Evolutionary conservation across 2,329 filamentous ascomycete species (phyloP), one percentile per base, ranked within the genome.

Genomic region (Colletotrichum zoysiae): DNA sequence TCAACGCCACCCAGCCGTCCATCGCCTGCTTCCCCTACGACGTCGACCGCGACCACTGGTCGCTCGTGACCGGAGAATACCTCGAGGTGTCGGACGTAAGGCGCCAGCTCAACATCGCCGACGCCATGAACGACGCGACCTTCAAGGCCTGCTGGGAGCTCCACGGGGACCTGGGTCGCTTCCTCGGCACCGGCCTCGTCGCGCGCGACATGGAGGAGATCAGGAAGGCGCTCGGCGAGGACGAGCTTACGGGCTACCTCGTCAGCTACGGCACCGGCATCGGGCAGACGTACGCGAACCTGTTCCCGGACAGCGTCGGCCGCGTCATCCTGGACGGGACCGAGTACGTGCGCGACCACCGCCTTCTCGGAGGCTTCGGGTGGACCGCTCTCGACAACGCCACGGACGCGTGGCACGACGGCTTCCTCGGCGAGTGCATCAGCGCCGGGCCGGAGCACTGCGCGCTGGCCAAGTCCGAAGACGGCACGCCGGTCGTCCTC

Each of bases 201-300:
- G 83, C 84, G 7, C 83, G 84, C 4, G 86, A 88, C 70, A 65
- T 87, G 61, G 85, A 87, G 61, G 79, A 84, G 76, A 86, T 87
- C 55, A 82, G 86, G 18, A 81, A 80, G 30, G 82, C 82, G 0
- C 78, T 87, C 0, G 81, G 77, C 6, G 85, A 87, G 74, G 82
- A 84, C 4, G 82, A 86, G 65, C 68, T 87, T 70, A 86, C 85
- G 1, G 85, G 83, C 0, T 86, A 86, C 63, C 78, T 87, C 20
- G 83, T 86, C 42, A 86, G 84, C 71, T 88, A 88, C 69, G 86
- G 86, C 23, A 87, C 86, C 0, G 84, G 83, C 4, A 87, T 88
- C 57, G 86, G 84, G 0, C 85, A 87, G 76, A 86, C 84, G 0
- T 88, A 85, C 65, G 85, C 84, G 35, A 82, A 81, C 70, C 84